Conservation (phyloP, 257 asterid species). For the Salvia rosmarinus region DNA sequence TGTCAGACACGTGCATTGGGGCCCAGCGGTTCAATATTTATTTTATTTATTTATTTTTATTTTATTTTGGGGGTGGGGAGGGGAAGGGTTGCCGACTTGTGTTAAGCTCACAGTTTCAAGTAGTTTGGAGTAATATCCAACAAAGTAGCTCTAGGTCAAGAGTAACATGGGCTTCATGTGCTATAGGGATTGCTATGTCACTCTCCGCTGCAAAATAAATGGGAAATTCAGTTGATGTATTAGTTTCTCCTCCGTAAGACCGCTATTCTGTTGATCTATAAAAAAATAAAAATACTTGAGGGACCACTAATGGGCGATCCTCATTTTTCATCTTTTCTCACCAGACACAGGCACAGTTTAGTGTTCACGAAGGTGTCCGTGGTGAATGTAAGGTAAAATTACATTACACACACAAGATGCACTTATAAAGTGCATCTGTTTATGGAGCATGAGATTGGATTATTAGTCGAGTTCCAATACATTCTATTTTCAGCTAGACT, state of each 20-base stretch:
- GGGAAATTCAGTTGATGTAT: constrained; percentile 36
- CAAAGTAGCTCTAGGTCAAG: constrained; percentile 39
- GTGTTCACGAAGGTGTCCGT: not conserved
- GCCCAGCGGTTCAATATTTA: too few species aligned
- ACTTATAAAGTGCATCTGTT: not conserved
- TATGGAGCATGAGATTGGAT: constrained; percentile 27
- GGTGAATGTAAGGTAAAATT: not conserved
- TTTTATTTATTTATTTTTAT: too few species aligned
- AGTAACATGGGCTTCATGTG: constrained; percentile 95
- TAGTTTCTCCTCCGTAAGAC: constrained; percentile 30
- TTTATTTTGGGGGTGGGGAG: too few species aligned
- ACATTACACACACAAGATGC: not conserved
- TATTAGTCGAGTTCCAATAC: constrained; percentile 25
- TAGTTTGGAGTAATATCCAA: constrained; percentile 45
- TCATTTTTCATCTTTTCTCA: not conserved
- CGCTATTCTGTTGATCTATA: constrained; percentile 24
- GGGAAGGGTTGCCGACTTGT: constrained; percentile 11
- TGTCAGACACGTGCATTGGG: not conserved
- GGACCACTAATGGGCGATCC: constrained; percentile 25
- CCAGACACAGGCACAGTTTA: not conserved
- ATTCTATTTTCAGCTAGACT: constrained; percentile 35
- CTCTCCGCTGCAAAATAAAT: constrained; percentile 35
- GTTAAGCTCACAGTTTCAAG: constrained; percentile 38
- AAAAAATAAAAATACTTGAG: not conserved
- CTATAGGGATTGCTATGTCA: constrained; percentile 52